These are phyloP conservation scores for Ustilago vetiveriae DNA, from an alignment of 1,284 basidiomycete genomes.

Conservation along the genomic window DNA sequence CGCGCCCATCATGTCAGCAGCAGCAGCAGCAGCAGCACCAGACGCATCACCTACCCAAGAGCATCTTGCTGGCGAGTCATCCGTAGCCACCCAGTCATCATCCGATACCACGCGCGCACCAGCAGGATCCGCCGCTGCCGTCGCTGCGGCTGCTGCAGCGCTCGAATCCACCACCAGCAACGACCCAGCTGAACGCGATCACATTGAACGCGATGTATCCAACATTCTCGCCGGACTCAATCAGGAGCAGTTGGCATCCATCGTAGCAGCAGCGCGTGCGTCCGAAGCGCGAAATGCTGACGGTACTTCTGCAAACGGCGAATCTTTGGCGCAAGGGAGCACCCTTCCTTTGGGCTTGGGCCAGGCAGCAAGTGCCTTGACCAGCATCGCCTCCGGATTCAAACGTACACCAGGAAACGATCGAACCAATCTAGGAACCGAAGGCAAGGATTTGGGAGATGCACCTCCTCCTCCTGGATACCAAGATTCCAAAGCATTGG, in stretches of 20 bases:
- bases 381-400: conserved; percentile 55
- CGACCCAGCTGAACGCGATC: conserved; percentile 23
- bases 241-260: conserved; percentile 61
- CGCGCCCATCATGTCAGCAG: conserved; percentile 8
- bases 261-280: conserved; percentile 58
- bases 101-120: neutral
- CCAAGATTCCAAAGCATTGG: conserved; percentile 15
- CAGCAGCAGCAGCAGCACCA: conserved; percentile 11
- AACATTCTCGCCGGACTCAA: conserved; percentile 58
- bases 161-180: conserved; percentile 6
- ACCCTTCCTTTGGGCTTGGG: conserved; percentile 40
- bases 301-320: neutral
- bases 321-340: conserved; percentile 10
- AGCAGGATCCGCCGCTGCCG: conserved; percentile 2
- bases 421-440: conserved; percentile 3
- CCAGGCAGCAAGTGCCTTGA: conserved; percentile 59
- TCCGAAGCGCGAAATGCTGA: conserved; percentile 27
- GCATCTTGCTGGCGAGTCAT: neutral
- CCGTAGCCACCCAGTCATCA: neutral
- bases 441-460: conserved; percentile 22
- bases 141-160: conserved; percentile 7
- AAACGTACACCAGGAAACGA: conserved; percentile 44
- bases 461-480: conserved; percentile 39
- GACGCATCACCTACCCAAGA: conserved; percentile 3
- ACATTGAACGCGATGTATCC: conserved; percentile 57